Evolutionary conservation across 306 rosid genomes (phyloP).

Genomic region (Cucumis sativus): DNA sequence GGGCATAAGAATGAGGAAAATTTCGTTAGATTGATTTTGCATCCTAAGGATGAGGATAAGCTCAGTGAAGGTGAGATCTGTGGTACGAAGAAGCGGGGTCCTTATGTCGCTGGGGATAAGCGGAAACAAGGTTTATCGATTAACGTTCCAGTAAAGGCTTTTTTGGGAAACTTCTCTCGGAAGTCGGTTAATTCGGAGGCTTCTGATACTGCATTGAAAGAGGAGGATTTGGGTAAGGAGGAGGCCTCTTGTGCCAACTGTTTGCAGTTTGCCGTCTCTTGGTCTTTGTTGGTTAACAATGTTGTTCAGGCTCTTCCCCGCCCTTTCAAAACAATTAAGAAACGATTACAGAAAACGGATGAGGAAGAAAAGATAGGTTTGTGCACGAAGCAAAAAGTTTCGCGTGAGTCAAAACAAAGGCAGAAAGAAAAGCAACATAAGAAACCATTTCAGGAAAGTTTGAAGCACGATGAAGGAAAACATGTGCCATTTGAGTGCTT

Average conservation of each 20-base stretch:
- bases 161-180: constrained; percentile 50
- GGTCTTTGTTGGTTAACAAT: constrained; percentile 63
- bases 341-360: constrained; percentile 44
- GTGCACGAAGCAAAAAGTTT: constrained; percentile 34
- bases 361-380: constrained; percentile 40
- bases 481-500: constrained; percentile 55
- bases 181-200: constrained; percentile 37
- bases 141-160: constrained; percentile 58
- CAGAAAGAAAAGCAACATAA: constrained; percentile 28
- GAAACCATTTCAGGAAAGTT: constrained; percentile 17
- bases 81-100: constrained; percentile 42
- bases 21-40: constrained; percentile 36
- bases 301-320: constrained; percentile 71
- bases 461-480: constrained; percentile 36
- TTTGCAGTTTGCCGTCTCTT: constrained; percentile 62
- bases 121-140: constrained; percentile 41
- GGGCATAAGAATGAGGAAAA: constrained; percentile 37
- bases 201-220: constrained; percentile 14
- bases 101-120: constrained; percentile 33
- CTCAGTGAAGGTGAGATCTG: constrained; percentile 48
- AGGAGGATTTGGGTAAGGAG: constrained; percentile 32
- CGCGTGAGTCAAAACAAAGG: constrained; percentile 41
- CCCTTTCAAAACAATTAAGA: constrained; percentile 65
- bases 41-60: constrained; percentile 30
- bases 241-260: constrained; percentile 63